Base-by-base conservation (phyloP, 768 basidiomycete species). In the Mycena epipterygia region DNA sequence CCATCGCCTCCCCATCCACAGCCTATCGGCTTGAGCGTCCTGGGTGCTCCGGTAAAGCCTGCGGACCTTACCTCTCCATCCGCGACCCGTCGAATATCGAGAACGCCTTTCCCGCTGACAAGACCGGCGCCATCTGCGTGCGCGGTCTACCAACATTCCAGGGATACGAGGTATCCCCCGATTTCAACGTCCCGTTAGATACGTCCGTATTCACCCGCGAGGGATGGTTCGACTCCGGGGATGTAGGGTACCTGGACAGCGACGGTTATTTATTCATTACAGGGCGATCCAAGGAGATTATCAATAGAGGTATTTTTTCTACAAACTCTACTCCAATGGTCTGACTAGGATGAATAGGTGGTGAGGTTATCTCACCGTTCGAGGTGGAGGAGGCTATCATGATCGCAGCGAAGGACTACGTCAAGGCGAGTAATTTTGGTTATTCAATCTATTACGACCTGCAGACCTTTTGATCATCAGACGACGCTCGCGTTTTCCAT, bases 221-320 rank as follows among this genome's bases (percentile, higher is more conserved):
- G 61, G 85, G 88, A 14, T 89, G 88, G 88, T 89, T 89, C 75
- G 84, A 87, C 61, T 82, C 84, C 25, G 85, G 86, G 23, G 86
- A 87, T 70, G 74, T 84, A 56, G 86, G 86, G 3, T 83, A 83
- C 68, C 77, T 86, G 80, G 86, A 87, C 76, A 66, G 61, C 19
- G 86, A 87, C 60, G 88, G 83, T 75, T 84, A 84, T 68, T 73
- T 90, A 6, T 84, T 83, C 65, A 84, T 90, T 70, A 89, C 89
- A 0, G 89, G 89, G 19, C 82, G 88, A n/a, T 83, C 88, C 19
- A 90, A 90, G 76, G 89, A 90, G 79, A 87, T 89, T 68, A 89
- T 88, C 72, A 86, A 87, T 72, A 85, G 86, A 69, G 89, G n/a
- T n/a, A n/a, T n/a, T n/a, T n/a, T n/a, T n/a, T n/a, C n/a, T n/a